These are phyloP conservation scores for Chlorella sp. DNA, from an alignment of 139 green algal genomes.

Conservation along the genomic window DNA sequence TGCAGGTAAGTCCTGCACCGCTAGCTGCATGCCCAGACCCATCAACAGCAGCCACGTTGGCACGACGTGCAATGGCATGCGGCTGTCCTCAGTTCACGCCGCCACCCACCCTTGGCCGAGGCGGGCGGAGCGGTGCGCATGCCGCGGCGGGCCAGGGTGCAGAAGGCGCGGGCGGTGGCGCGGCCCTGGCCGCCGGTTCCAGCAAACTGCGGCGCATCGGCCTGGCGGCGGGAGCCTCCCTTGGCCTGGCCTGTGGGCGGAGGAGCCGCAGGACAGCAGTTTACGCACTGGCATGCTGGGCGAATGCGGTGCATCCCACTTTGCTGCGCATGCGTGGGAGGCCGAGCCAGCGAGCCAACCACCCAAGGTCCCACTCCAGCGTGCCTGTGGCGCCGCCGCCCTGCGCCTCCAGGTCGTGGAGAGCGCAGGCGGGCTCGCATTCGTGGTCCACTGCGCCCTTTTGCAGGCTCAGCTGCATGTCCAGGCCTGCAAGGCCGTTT, in stretches of 20 bases:
- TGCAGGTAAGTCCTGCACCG: no score
- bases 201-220: conserved; percentile 20
- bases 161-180: neutral
- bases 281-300: neutral
- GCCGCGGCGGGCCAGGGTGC: neutral
- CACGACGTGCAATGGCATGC: no score
- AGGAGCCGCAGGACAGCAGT: neutral
- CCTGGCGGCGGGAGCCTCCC: neutral
- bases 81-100: no score
- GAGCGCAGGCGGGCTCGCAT: conserved; percentile 32
- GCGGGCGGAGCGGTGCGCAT: neutral
- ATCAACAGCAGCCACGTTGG: no score
- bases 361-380: neutral
- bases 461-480: conserved; percentile 32
- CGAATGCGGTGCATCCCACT: neutral
- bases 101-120: conserved; percentile 14
- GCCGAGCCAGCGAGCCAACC: no score
- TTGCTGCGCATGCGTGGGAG: no score
- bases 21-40: no score
- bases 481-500: neutral
- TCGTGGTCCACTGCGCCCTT: conserved; percentile 39
- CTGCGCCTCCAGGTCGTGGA: conserved; percentile 25
- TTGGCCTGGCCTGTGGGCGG: conserved; percentile 13
- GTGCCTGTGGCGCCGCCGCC: conserved; percentile 5
- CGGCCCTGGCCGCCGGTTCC: conserved; percentile 1